Evolutionary conservation across 2,329 filamentous ascomycete genomes (phyloP), one percentile per base, ranked within the genome.

Genomic region (Fusarium heterosporum): DNA sequence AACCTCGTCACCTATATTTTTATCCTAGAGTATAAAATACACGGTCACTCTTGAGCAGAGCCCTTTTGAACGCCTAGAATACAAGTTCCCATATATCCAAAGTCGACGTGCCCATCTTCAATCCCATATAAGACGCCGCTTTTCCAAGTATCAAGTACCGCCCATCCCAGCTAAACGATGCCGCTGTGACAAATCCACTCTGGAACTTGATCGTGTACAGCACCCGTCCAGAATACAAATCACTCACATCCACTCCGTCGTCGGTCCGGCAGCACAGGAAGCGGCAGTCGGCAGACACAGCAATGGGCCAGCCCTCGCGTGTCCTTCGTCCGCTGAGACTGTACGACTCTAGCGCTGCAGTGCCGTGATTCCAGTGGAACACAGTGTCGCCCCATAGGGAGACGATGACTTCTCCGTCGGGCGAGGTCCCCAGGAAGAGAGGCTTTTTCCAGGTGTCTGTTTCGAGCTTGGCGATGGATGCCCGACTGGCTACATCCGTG

Each of bases 211-310:
- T 72, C 9, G 75, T 76, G 28, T 75, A 76, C 28, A 78, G 65
- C 29, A 79, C 72, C 26, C 65, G 66, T 9, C 78, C 78, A n/a
- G 75, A 76, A 46, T 71, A 70, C 25, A 74, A 51, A 41, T 79
- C 76, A 47, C 73, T 74, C 8, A 79, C 67, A 40, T 79, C 78
- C 8, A 78, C 71, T 10, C 77, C 78, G 2, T 76, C 74, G 43
- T 78, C 75, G 2, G 74, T 79, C 43, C 76, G 70, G 49, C 76
- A 79, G 45, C 68, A 74, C 22, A 79, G 45, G 55, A 78, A 77
- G 29, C 73, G 65, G 30, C 77, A 78, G 57, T 79, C 77, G 0
- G 71, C 72, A 8, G 77, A 79, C n/a, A 79, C 70, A 32, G 72
- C 73, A 12, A 79, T 60, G 4, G 78, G 77, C 75, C 77, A 78